Percentiles rank a stretch among this genome's conserved stretches.
Evolutionary conservation across 2,329 filamentous ascomycete species (phyloP).

Genomic region (Trichoderma cornu-damae): DNA sequence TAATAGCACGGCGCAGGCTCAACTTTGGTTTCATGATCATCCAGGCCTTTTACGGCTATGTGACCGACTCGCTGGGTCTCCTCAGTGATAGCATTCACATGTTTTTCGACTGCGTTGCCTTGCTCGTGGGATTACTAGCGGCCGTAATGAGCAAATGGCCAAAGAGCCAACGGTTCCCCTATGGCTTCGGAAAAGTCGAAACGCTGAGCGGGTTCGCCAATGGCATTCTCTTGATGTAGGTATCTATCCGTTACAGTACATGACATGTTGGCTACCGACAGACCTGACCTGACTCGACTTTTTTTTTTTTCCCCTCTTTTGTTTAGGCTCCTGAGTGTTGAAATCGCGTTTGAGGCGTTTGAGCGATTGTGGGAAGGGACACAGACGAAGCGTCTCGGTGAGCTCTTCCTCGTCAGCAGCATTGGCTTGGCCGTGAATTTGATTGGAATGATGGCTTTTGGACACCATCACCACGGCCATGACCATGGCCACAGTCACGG

Average conservation of each 20-base stretch:
- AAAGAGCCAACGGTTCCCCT: slow-evolving; percentile 80
- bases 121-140: slow-evolving; percentile 84
- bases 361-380: slow-evolving; percentile 80
- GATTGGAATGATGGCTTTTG: slow-evolving; percentile 83
- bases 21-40: slow-evolving; percentile 95
- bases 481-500: slow-evolving; percentile 38
- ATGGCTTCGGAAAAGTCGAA: slow-evolving; percentile 95
- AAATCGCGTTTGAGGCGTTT: slow-evolving; percentile 92
- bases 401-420: slow-evolving; percentile 83
- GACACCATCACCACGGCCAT: slow-evolving; percentile 51
- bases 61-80: slow-evolving; percentile 90
- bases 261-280: too few relatives aligned
- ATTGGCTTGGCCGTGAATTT: slow-evolving; percentile 86
- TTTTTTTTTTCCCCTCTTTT: too few relatives aligned
- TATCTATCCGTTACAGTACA: not conserved
- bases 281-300: slow-evolving; percentile 17
- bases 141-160: slow-evolving; percentile 97
- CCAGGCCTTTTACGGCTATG: slow-evolving; percentile 88
- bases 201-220: slow-evolving; percentile 95
- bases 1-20: slow-evolving; percentile 49
- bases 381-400: slow-evolving; percentile 75
- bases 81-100: slow-evolving; percentile 98
- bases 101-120: slow-evolving; percentile 95
- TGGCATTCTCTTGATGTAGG: slow-evolving; percentile 85
- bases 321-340: slow-evolving; percentile 77